Base-by-base conservation (phyloP, 257 asterid species). In the Jacaranda copaia region DNA sequence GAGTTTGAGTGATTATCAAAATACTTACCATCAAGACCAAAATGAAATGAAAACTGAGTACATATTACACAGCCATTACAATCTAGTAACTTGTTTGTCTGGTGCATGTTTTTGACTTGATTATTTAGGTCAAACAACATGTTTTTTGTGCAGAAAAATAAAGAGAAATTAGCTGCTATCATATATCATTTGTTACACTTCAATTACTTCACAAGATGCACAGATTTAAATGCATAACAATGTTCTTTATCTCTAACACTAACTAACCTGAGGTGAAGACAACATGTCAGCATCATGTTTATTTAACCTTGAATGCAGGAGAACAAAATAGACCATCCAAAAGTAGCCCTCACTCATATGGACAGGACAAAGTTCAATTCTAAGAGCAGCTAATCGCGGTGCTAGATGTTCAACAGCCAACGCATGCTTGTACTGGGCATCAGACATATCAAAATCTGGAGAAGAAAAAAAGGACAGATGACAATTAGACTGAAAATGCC, bases 291-390 rank as follows among this genome's bases (percentile, higher is more conserved):
- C 90, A 39, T 93, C 97, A 25, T 82, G 92, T 79, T 91, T 96
- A 79, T 79, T 87, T 76, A 96, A 84, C 81, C 99, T 89, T 15
- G 99, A 89, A 83, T 91, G 90, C 75, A 96, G 86, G 79, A 96
- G 97, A 84, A 96, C 97, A 64, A 96, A 96, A 77, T 96, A 96
- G 80, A 96, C 99, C 96, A 92, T 91, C 99, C 99, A 96, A 84
- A 96, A 96, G 90, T 89, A 93, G 70, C 94, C 92, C 76, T 85
- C 91, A 39, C 91, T 92, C 93, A 96, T 85, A 85, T 93, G 99
- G 56, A 83, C 93, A 56, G 99, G 99, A 82, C 96, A 96, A 75
- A 96, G 95, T 86, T 93, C 99, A 80, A 81, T 83, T 90, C 98
- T 88, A 68, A 96, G 97, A 58, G 99, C 98, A 66, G 97, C 94